Percentiles rank a stretch among this genome's conserved stretches.
Evolutionary conservation across 306 rosid species (phyloP).

Genomic region (Luffa aegyptiaca): DNA sequence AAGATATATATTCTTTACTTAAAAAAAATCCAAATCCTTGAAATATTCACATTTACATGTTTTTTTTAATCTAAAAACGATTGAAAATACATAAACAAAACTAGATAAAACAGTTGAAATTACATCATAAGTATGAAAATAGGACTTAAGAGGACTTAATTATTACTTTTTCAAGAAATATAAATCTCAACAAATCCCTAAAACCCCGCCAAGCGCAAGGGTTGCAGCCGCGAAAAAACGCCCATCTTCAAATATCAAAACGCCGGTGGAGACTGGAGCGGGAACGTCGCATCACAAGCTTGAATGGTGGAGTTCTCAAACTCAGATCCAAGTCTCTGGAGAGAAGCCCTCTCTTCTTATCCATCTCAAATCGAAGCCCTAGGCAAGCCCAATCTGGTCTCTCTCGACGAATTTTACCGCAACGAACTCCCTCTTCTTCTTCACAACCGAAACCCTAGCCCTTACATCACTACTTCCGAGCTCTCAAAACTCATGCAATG

Average conservation of each 20-base stretch:
- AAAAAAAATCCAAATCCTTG: too few relatives aligned
- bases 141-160: too few relatives aligned
- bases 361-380: constrained; percentile 35
- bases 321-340: constrained; percentile 35
- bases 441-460: constrained; percentile 75
- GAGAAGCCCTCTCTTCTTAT: constrained; percentile 46
- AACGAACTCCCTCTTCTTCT: constrained; percentile 52
- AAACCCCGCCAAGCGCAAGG: not conserved
- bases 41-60: too few relatives aligned
- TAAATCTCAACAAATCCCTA: too few relatives aligned
- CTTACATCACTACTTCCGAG: constrained; percentile 51
- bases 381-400: constrained; percentile 43
- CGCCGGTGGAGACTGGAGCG: not conserved
- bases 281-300: not conserved
- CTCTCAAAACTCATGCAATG: constrained; percentile 82
- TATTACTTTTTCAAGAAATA: too few relatives aligned
- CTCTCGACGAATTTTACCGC: constrained; percentile 57
- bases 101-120: too few relatives aligned
- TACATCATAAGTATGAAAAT: too few relatives aligned
- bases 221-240: not conserved
- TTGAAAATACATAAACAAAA: too few relatives aligned
- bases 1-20: too few relatives aligned
- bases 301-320: constrained; percentile 48
- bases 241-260: not conserved
- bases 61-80: too few relatives aligned